These are phyloP conservation scores for Diaporthe ampelina DNA, from an alignment of 2,329 filamentous ascomycete genomes.

Conservation along the genomic window DNA sequence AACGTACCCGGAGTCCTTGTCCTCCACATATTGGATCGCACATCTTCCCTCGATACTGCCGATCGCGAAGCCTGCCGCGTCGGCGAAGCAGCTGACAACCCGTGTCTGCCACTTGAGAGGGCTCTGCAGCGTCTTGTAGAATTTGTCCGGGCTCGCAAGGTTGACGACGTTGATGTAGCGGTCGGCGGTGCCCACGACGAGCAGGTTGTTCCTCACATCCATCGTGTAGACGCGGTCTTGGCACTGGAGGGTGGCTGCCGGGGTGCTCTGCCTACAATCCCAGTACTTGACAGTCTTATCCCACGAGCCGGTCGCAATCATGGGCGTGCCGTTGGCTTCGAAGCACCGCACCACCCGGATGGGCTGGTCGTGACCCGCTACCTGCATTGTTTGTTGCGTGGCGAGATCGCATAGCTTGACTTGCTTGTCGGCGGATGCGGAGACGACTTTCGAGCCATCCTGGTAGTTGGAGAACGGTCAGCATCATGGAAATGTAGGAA, in stretches of 20 bases:
- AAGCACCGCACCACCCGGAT: constrained; percentile 86
- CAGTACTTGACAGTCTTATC: constrained; percentile 93
- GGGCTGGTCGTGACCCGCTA: constrained; percentile 87
- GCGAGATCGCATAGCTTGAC: constrained; percentile 89
- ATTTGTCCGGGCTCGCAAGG: constrained; percentile 83
- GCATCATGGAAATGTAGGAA: neutral
- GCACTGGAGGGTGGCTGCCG: constrained; percentile 75
- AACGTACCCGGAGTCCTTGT: constrained; percentile 83
- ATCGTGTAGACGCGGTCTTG: constrained; percentile 91
- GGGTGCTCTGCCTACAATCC: constrained; percentile 78
- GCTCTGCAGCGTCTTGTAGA: constrained; percentile 97
- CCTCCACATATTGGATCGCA: constrained; percentile 98
- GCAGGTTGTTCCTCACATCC: constrained; percentile 88
- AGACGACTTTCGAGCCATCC: constrained; percentile 92
- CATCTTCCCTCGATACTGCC: constrained; percentile 97
- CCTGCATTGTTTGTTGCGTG: constrained; percentile 75
- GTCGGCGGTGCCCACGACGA: constrained; percentile 94
- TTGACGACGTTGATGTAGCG: constrained; percentile 97
- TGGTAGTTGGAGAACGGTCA: constrained; percentile 54
- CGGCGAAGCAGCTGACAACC: constrained; percentile 93
- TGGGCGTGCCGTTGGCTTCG: constrained; percentile 78
- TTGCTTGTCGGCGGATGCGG: constrained; percentile 90
- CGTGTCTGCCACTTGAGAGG: constrained; percentile 98
- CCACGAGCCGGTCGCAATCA: constrained; percentile 94
- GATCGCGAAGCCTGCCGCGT: constrained; percentile 92